Percentiles rank a stretch among this genome's conserved stretches.
phyloP scores from a whole-genome alignment of 2,329 filamentous ascomycete species.

The Aspergillus puulaauensis region DNA sequence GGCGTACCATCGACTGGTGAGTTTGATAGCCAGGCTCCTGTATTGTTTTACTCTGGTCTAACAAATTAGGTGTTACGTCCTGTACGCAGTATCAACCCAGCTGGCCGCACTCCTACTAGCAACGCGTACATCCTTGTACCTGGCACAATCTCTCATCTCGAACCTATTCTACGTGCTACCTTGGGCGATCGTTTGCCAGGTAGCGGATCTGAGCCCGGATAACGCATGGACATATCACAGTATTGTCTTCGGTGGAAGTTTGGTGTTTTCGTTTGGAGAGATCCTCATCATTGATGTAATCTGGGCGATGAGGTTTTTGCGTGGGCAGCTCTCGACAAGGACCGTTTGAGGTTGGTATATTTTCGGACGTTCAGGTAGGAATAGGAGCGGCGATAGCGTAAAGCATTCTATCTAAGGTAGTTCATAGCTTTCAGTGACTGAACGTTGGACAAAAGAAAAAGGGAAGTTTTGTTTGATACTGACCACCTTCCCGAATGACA shows the following conservation, averaged over 20 bases:
- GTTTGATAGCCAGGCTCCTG: neutral
- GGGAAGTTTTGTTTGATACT: too few species aligned
- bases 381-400: too few species aligned
- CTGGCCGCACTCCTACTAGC: slow-evolving; percentile 65
- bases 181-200: slow-evolving; percentile 61
- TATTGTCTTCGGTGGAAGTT: slow-evolving; percentile 21
- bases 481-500: too few species aligned
- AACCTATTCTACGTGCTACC: slow-evolving; percentile 69
- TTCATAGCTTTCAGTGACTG: too few species aligned
- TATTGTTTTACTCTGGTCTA: neutral
- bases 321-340: neutral
- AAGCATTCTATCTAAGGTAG: too few species aligned
- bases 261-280: slow-evolving; percentile 24
- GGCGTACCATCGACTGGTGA: slow-evolving; percentile 38
- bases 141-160: slow-evolving; percentile 65
- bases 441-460: too few species aligned
- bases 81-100: slow-evolving; percentile 65
- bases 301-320: slow-evolving; percentile 11
- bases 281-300: slow-evolving; percentile 7
- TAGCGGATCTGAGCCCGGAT: neutral
- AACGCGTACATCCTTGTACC: slow-evolving; percentile 65
- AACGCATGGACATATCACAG: slow-evolving; percentile 23
- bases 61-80: slow-evolving; percentile 61
- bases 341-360: neutral
- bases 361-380: too few species aligned